Conservation (phyloP, 805 yeast genomes). For the Sugiyamaella smithiae region DNA sequence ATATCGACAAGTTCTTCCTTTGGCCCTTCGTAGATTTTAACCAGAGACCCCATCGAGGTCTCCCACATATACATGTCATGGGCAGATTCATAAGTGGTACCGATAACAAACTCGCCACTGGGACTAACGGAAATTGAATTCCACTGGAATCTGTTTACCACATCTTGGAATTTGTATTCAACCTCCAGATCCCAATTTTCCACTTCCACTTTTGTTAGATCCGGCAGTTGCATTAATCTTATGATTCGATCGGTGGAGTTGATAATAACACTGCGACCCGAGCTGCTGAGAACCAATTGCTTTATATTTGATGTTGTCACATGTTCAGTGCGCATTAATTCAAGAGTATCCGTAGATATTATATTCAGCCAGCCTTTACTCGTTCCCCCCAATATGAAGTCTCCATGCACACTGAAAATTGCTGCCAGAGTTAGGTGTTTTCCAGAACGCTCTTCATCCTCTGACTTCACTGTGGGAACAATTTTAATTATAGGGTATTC, state of each 20-base stretch:
- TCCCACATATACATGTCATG: constrained; percentile 95
- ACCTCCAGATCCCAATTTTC: constrained; percentile 54
- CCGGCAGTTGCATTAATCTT: constrained; percentile 32
- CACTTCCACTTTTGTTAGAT: constrained; percentile 31
- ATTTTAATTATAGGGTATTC: constrained; percentile 12
- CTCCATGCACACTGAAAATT: constrained; percentile 52
- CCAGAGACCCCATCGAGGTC: constrained; percentile 79
- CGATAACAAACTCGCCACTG: constrained; percentile 79
- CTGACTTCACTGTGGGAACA: constrained; percentile 15
- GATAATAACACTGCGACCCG: constrained; percentile 37
- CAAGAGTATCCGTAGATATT: constrained; percentile 22
- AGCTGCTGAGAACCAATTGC: constrained; percentile 70
- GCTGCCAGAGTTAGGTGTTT: constrained; percentile 48
- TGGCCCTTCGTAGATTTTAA: constrained; percentile 86
- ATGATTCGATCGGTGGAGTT: constrained; percentile 35
- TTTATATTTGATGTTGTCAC: constrained; percentile 72
- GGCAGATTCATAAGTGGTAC: constrained; percentile 82
- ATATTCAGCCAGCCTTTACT: constrained; percentile 75
- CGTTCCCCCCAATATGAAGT: constrained; percentile 67
- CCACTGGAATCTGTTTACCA: constrained; percentile 87
- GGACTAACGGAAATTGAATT: constrained; percentile 72
- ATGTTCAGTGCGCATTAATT: constrained; percentile 48
- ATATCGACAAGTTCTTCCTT: constrained; percentile 83
- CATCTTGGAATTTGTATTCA: constrained; percentile 84
- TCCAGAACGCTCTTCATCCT: constrained; percentile 23